Base-by-base conservation (phyloP, 2,329 filamentous ascomycete genomes). In the Botryosphaeria dothidea region DNA sequence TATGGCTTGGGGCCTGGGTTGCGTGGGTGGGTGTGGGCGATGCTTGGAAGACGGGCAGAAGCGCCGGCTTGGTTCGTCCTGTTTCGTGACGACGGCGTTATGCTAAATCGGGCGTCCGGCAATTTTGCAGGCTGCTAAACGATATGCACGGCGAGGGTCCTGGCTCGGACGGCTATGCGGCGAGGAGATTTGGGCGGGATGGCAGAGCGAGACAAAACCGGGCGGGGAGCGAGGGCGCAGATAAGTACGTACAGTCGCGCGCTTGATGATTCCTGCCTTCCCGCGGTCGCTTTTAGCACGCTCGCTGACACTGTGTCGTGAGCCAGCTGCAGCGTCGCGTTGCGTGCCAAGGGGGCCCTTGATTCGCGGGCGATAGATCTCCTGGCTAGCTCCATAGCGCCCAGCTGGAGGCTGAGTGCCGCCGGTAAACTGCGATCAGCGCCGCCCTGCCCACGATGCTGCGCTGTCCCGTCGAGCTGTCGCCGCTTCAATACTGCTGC, bases 51-150 rank as follows among this genome's bases (percentile, higher is more conserved):
- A 36, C 29, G 58, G 56, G 13, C 41, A 51, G 58, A 49, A 29
- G 45, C 29, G 45, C 58, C 41, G 54, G 36, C 54, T 31, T 43
- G 54, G 52, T 43, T 27, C 54, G 57, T 61, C 41, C 46, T 62
- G 45, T 62, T 62, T 51, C 58, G 58, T 51, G 58, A 62, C 58
- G 58, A 62, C 58, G 58, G 58, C 45, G 45, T 51, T 62, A 49
- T 62, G 46, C 58, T 62, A n/a, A 38, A 62, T 62, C 58, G 58
- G 58, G 58, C 45, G 31, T 25, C 43, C 29, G 45, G 58, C 58
- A 62, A 62, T 62, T 62, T 56, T 60, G 56, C 56, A 31, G 41
- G 56, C 38, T 60, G 56, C 56, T 60, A 60, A 34, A 46, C 56
- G 56, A 60, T 45, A 45, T 45, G 54, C 54, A 36, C 36, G 15